Evolutionary conservation across 1,139 yeast genomes (phyloP).

Genomic region (Hyphopichia fennica): DNA sequence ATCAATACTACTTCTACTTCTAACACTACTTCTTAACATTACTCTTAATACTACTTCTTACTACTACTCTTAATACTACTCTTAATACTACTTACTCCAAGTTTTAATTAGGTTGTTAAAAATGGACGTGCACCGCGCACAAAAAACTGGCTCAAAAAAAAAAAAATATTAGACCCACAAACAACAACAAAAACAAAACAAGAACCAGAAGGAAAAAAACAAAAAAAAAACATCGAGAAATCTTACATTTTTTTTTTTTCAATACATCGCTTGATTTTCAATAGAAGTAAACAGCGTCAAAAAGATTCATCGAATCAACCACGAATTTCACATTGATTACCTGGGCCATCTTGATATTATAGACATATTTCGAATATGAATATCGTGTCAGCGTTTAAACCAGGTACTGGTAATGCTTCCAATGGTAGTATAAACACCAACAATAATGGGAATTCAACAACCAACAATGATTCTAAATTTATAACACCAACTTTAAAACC

Average conservation of each 20-base stretch:
- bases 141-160: too few relatives aligned
- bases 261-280: neutral
- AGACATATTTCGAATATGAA: neutral
- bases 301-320: neutral
- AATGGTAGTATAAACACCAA: neutral
- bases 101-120: too few relatives aligned
- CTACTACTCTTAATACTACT: too few relatives aligned
- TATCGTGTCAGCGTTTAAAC: neutral
- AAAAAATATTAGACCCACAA: too few relatives aligned
- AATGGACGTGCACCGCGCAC: too few relatives aligned
- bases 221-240: neutral
- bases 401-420: neutral
- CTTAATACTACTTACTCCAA: too few relatives aligned
- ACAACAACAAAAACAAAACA: too few relatives aligned
- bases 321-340: neutral
- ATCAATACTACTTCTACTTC: too few relatives aligned
- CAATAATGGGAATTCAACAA: neutral
- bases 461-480: slow-evolving; percentile 19
- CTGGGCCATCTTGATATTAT: neutral
- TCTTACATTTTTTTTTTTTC: neutral
- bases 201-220: neutral
- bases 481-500: slow-evolving; percentile 38
- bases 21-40: too few relatives aligned
- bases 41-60: too few relatives aligned
- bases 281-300: too few relatives aligned